phyloP scores from a whole-genome alignment of 805 yeast species.

The Metschnikowia bowlesiae region DNA sequence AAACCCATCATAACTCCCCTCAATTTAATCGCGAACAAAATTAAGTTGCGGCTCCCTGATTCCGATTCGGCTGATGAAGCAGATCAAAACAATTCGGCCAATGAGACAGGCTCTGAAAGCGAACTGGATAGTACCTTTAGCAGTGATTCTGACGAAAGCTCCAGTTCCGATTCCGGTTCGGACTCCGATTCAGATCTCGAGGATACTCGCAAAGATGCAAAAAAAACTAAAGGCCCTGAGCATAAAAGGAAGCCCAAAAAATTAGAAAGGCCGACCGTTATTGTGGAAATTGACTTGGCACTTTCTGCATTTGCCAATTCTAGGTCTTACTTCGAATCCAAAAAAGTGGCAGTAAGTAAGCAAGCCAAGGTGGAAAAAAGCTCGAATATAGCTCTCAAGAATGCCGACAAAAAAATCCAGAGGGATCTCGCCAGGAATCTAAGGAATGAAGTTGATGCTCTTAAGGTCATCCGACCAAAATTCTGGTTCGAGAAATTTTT shows the following conservation, averaged over 20 bases:
- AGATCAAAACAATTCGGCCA: slow-evolving; percentile 22
- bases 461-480: slow-evolving; percentile 63
- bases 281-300: slow-evolving; percentile 61
- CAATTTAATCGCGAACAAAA: slow-evolving; percentile 63
- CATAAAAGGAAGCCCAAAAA: slow-evolving; percentile 9
- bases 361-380: slow-evolving; percentile 76
- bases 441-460: slow-evolving; percentile 45
- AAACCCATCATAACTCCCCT: slow-evolving; percentile 59
- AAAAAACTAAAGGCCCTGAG: slow-evolving; percentile 8
- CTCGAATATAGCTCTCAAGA: slow-evolving; percentile 71
- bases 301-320: slow-evolving; percentile 88
- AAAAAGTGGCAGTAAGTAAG: slow-evolving; percentile 70
- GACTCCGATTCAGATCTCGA: slow-evolving; percentile 24
- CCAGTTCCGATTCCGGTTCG: slow-evolving; percentile 25
- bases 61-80: slow-evolving; percentile 30
- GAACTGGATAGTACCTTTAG: slow-evolving; percentile 33
- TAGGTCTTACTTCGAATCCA: slow-evolving; percentile 69
- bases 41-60: slow-evolving; percentile 53
- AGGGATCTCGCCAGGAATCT: slow-evolving; percentile 64
- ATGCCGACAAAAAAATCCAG: slow-evolving; percentile 73
- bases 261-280: slow-evolving; percentile 24
- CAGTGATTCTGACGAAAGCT: slow-evolving; percentile 19
- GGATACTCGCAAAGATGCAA: slow-evolving; percentile 11
- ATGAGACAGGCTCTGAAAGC: slow-evolving; percentile 24
- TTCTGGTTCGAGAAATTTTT: slow-evolving; percentile 91